Evolutionary conservation across 2,329 filamentous ascomycete genomes (phyloP), one percentile per base, ranked within the genome.

Genomic region (Trichoderma cornu-damae): DNA sequence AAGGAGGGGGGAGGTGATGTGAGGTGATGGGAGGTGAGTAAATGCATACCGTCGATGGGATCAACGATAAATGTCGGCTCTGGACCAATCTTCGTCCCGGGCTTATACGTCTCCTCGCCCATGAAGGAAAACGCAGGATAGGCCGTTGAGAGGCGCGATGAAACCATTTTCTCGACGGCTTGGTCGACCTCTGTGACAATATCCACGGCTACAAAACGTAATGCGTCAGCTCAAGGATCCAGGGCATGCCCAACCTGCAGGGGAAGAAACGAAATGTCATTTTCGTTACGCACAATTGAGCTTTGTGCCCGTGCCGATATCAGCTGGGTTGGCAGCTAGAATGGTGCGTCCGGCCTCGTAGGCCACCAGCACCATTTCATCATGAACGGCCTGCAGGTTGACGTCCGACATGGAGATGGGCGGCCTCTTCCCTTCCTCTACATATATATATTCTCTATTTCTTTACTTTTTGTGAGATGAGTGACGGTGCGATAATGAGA

Each of bases 31-130:
- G 16, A 42, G 9, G 9, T 11, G 2, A 22, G 3, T 7, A 3
- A 34, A 38, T 8, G 48, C 58, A 12, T 59, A 67, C 87, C 89
- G 73, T 93, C 89, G 64, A 93, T 91, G 43, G 89, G 89, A 69
- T 93, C 89, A 63, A 89, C 85, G 67, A 92, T 81, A 73, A 92
- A 92, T 42, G 89, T 93, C 1, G 89, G 88, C 14, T 79, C 79
- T 28, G 78, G 70, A 0, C 83, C 86, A 46, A 93, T 76, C 42
- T 72, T 74, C 60, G 77, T 76, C 64, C 87, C 87, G 1, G 86
- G 81, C 61, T 84, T 77, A 75, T 90, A 88, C 26, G 88, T 90
- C 73, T 93, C 88, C 68, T 90, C 87, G 68, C 87, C 87, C 70
- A 90, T 83, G 70, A 90, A 89, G 62, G 77, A 70, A 66, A 80